A percentile compares a stretch with the other conserved stretches of the same genome.
Conservation (phyloP, 1,284 basidiomycete species). For the Malassezia obtusa region DNA sequence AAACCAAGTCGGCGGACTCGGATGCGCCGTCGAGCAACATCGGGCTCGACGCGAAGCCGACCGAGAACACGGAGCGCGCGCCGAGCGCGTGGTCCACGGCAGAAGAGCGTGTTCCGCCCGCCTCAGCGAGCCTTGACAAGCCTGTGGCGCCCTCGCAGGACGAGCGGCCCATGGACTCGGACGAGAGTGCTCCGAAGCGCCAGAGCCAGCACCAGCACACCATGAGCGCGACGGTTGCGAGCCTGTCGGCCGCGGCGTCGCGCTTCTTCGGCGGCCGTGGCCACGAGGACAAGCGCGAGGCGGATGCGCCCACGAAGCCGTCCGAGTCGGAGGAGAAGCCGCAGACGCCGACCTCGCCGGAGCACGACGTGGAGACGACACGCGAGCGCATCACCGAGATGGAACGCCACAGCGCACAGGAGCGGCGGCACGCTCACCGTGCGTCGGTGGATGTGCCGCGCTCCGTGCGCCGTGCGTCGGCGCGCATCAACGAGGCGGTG, state of each 20-base stretch:
- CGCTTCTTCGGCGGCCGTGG: slow-evolving; percentile 12
- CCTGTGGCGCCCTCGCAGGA: no score
- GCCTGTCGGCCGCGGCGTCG: slow-evolving; percentile 12
- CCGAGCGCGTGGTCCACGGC: no score
- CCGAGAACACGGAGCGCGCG: no score
- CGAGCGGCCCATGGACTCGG: no score
- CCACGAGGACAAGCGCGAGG: neutral
- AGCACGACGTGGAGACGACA: slow-evolving; percentile 5
- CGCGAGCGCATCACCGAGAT: slow-evolving; percentile 11
- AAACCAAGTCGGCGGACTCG: neutral
- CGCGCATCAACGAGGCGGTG: slow-evolving; percentile 9
- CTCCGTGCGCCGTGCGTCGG: slow-evolving; percentile 14
- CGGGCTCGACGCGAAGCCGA: no score
- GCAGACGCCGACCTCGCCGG: slow-evolving; percentile 10
- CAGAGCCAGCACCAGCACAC: neutral
- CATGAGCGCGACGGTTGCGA: slow-evolving; percentile 8
- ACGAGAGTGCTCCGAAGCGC: no score
- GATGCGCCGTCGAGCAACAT: neutral
- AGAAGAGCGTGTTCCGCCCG: no score
- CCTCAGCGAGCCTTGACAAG: no score
- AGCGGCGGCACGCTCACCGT: slow-evolving; percentile 13
- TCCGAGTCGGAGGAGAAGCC: neutral
- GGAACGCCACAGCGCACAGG: slow-evolving; percentile 3
- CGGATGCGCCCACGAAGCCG: neutral
- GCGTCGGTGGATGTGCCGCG: slow-evolving; percentile 17